Conservation (phyloP, 108 stramenopile genomes). For the Skeletonema marinoi region DNA sequence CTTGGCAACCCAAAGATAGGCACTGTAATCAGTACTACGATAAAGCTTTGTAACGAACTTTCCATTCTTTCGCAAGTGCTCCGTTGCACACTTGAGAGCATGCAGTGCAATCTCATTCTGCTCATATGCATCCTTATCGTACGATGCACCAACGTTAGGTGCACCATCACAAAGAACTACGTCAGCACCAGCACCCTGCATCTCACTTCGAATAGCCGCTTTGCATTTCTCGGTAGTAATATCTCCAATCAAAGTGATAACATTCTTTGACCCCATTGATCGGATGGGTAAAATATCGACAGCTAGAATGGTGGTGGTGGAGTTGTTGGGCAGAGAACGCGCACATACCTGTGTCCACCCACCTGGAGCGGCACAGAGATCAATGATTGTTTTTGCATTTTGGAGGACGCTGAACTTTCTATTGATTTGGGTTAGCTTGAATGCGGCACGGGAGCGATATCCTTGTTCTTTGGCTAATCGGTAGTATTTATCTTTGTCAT, state of each 20-base stretch:
- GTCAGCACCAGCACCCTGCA: constrained; percentile 86
- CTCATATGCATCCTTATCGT: constrained; percentile 96
- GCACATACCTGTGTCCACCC: constrained; percentile 98
- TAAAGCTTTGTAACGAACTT: constrained; percentile 98
- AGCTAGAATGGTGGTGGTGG: constrained; percentile 85
- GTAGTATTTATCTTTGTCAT: constrained; percentile 95
- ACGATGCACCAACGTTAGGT: constrained; percentile 98
- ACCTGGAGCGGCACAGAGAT: constrained; percentile 99
- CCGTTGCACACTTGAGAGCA: constrained; percentile 94
- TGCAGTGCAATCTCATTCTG: constrained; percentile 97
- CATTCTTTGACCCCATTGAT: constrained; percentile 57
- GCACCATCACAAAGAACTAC: constrained; percentile 99
- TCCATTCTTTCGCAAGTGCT: constrained; percentile 89
- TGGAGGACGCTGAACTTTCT: constrained; percentile 91
- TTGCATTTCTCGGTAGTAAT: constrained; percentile 98
- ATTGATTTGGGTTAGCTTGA: constrained; percentile 99
- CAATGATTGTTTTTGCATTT: constrained; percentile 86
- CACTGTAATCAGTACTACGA: constrained; percentile 94
- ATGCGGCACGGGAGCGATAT: constrained; percentile 92
- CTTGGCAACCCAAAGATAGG: constrained; percentile 95
- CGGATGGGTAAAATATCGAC: constrained; percentile 98
- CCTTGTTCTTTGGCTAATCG: constrained; percentile 98
- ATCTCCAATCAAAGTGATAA: constrained; percentile 94
- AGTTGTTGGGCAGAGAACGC: constrained; percentile 65
- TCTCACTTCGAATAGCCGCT: constrained; percentile 71